Conservation (phyloP, 139 green algal genomes). For the Asterochloris sp. region DNA sequence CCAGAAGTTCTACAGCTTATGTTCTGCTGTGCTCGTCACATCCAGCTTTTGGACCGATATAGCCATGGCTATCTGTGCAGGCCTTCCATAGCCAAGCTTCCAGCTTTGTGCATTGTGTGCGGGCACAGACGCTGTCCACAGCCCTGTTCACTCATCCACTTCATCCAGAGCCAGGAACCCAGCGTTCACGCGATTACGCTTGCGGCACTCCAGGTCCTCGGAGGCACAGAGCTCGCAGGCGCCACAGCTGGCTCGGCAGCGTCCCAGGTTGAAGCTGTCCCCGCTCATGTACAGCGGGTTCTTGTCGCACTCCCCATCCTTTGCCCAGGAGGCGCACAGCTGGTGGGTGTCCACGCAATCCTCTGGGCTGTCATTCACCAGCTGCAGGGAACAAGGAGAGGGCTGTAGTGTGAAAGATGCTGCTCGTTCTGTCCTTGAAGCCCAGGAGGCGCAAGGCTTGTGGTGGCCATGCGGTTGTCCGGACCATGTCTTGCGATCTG, state of each 20-base stretch:
- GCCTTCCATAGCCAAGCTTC: too few species aligned
- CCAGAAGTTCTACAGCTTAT: too few species aligned
- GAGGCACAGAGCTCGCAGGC: neutral
- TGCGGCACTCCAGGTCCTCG: constrained; percentile 1
- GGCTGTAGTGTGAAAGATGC: neutral
- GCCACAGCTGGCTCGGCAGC: constrained; percentile 6
- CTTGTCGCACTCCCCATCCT: constrained; percentile 14
- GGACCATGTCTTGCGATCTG: neutral
- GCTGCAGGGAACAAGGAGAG: neutral
- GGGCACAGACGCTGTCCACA: too few species aligned
- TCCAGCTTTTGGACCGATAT: too few species aligned
- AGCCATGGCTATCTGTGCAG: too few species aligned
- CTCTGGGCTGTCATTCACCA: neutral
- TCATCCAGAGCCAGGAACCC: constrained; percentile 14
- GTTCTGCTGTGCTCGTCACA: too few species aligned
- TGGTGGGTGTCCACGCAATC: constrained; percentile 9
- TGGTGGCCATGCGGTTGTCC: neutral
- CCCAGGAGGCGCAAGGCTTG: neutral
- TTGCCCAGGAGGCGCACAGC: neutral
- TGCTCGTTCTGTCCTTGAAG: neutral
- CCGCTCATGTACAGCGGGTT: constrained; percentile 20
- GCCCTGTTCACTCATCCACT: too few species aligned
- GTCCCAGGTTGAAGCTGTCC: neutral
- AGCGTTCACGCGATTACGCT: constrained; percentile 5
- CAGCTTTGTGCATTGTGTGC: too few species aligned